Evolutionary conservation across 345 rosid genomes (phyloP), one percentile per base, ranked within the genome.

Genomic region (Firmiana major): DNA sequence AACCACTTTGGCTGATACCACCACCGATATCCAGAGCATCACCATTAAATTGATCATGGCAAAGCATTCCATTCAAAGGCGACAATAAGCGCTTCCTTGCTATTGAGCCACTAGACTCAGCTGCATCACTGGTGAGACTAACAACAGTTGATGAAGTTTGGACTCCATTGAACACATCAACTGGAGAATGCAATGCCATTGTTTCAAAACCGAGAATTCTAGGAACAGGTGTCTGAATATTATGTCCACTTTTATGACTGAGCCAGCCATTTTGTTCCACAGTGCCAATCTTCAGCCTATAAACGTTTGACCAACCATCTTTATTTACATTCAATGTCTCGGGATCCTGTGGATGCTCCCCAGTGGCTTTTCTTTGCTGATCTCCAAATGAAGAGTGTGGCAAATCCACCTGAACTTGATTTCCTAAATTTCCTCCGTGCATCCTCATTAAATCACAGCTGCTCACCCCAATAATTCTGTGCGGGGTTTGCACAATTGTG

Each of bases 161-260:
- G 71, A 21, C 76, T 77, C 74, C 77, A 75, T 54, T 24, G 79
- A 69, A 75, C 15, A 75, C 72, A 65, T 78, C 80, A 48, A 68
- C 71, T 15, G 84, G 49, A 77, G 78, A 78, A 78, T 77, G 60
- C 84, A 78, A 83, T 45, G 75, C 49, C 81, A 69, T 68, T 72
- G 90, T 84, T 73, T 85, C 86, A 75, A 87, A 88, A 51, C 91
- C 90, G 42, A 89, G 81, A 71, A 87, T 84, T 80, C 91, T 85
- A 46, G 90, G 79, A 79, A 85, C 84, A 77, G 91, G 86, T 48
- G 51, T 46, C 63, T 79, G 86, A 75, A 82, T 76, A 64, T 57
- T 80, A 66, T 72, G 81, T 55, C 79, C 84, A 62, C 60, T 82
- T 79, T 76, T 82, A 49, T 74, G 49, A 81, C 84, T 67, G 24